A percentile compares a stretch with the other conserved stretches of the same genome.
Conservation (phyloP, 768 basidiomycete species). For the Boletus tomentosulus region DNA sequence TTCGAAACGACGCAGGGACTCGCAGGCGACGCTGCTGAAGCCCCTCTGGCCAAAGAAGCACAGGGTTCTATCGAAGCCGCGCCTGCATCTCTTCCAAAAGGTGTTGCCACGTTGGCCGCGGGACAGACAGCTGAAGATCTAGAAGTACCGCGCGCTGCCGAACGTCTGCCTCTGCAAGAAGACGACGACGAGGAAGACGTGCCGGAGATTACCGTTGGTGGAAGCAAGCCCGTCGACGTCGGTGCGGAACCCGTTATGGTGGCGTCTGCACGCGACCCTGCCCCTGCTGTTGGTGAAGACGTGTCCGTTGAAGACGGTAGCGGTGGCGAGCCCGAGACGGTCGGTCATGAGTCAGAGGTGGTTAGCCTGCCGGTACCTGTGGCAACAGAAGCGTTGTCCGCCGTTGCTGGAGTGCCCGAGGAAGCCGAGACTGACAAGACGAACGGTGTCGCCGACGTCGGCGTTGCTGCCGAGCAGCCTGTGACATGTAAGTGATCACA, state of each 20-base stretch:
- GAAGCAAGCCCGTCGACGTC: background rate
- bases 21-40: background rate
- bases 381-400: background rate
- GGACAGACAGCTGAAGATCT: background rate
- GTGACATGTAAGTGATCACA: conserved; percentile 10
- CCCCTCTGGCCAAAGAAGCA: background rate
- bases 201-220: background rate
- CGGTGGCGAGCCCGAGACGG: background rate
- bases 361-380: background rate
- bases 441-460: background rate
- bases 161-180: background rate
- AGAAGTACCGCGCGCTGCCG: background rate
- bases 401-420: background rate
- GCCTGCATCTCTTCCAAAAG: conserved; percentile 4
- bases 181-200: background rate
- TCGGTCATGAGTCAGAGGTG: background rate
- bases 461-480: background rate
- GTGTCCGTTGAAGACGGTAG: background rate
- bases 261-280: background rate
- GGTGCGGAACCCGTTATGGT: background rate
- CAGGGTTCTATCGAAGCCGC: background rate
- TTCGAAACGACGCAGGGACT: too few relatives aligned
- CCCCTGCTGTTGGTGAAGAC: background rate
- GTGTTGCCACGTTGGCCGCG: background rate
- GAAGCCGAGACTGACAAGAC: background rate